A percentile compares a stretch with the other conserved stretches of the same genome.
phyloP scores from a whole-genome alignment of 345 rosid genomes.

The Arabidopsis thaliana region TAIR10.1 NC_003070.9:21141501-21142000 shows the following conservation, averaged over 20 bases:
- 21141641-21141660: too few species aligned
- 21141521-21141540: constrained; percentile 31
- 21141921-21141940: constrained; percentile 35
- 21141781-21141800: neutral
- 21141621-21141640: neutral
- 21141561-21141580: constrained; percentile 18
- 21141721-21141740: neutral
- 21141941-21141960: constrained; percentile 4
- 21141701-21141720: too few species aligned
- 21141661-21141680: too few species aligned
- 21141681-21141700: too few species aligned
- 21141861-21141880: constrained; percentile 50
- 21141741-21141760: neutral
- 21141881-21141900: constrained; percentile 17
- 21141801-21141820: neutral
- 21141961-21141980: constrained; percentile 45
- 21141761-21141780: neutral
- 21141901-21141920: neutral
- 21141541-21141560: constrained; percentile 24
- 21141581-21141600: constrained; percentile 19
- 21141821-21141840: constrained; percentile 9
- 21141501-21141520: constrained; percentile 23
- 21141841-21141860: constrained; percentile 26
- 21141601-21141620: neutral
- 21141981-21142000: constrained; percentile 25